phyloP scores from a whole-genome alignment of 2,329 filamentous ascomycete species.

The Aspergillus ochraceus region DNA sequence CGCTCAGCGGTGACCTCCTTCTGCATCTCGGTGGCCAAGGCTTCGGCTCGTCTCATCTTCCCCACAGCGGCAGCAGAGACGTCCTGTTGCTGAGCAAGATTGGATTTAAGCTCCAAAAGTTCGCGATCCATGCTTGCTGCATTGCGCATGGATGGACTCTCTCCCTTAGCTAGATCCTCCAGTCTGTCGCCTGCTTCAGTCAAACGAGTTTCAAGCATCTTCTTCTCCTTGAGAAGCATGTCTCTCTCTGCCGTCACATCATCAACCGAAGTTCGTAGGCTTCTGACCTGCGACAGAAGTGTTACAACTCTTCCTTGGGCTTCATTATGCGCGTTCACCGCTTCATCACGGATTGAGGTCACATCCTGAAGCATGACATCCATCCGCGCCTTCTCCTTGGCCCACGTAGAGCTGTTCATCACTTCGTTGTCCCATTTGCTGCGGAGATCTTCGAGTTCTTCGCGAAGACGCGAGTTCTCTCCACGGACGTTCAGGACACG shows the following conservation, averaged over 20 bases:
- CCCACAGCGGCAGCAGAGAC: slow-evolving; percentile 87
- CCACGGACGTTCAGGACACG: slow-evolving; percentile 80
- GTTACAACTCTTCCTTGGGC: slow-evolving; percentile 91
- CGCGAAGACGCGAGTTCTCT: slow-evolving; percentile 84
- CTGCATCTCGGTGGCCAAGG: slow-evolving; percentile 82
- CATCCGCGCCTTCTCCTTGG: slow-evolving; percentile 91
- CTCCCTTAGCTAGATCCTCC: slow-evolving; percentile 81
- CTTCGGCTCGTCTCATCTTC: slow-evolving; percentile 95
- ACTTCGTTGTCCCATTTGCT: slow-evolving; percentile 99
- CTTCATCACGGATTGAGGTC: slow-evolving; percentile 88
- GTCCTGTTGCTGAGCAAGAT: slow-evolving; percentile 88
- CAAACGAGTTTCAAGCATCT: slow-evolving; percentile 78
- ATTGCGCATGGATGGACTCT: slow-evolving; percentile 83
- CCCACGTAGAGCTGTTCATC: slow-evolving; percentile 95
- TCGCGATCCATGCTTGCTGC: slow-evolving; percentile 87
- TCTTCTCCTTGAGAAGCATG: slow-evolving; percentile 82
- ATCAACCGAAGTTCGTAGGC: slow-evolving; percentile 78
- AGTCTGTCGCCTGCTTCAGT: slow-evolving; percentile 84
- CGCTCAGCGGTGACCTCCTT: slow-evolving; percentile 87
- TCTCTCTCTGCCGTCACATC: slow-evolving; percentile 85
- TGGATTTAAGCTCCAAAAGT: slow-evolving; percentile 83
- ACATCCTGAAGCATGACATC: slow-evolving; percentile 88
- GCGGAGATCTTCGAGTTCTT: slow-evolving; percentile 90
- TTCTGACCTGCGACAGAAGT: slow-evolving; percentile 84
- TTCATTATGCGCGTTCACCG: slow-evolving; percentile 88